phyloP scores from a whole-genome alignment of 2,329 filamentous ascomycete species.

The Xylaria digitata region DNA sequence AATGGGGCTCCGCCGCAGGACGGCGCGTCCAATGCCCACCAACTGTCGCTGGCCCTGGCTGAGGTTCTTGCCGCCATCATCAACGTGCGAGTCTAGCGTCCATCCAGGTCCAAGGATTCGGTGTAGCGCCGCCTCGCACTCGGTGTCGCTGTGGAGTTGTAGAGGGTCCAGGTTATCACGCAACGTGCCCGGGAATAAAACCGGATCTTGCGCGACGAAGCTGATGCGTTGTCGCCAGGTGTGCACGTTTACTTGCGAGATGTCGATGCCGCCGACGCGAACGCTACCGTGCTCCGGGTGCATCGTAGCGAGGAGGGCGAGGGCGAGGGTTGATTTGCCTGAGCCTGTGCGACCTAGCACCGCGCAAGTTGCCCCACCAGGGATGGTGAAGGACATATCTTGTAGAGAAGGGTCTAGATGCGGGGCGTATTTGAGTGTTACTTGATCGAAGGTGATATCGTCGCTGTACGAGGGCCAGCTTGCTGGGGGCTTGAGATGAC shows the following conservation, averaged over 20 bases:
- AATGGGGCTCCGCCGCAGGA: conserved; percentile 69
- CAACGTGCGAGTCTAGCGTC: conserved; percentile 62
- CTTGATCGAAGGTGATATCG: conserved; percentile 79
- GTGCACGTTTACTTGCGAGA: conserved; percentile 65
- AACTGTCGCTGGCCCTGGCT: conserved; percentile 73
- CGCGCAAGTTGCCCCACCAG: conserved; percentile 69
- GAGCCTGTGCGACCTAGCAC: conserved; percentile 87
- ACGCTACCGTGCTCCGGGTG: conserved; percentile 63
- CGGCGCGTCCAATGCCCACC: conserved; percentile 68
- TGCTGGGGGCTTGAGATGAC: conserved; percentile 75
- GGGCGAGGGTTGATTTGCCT: conserved; percentile 82
- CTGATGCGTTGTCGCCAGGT: conserved; percentile 67
- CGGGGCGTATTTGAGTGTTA: conserved; percentile 83
- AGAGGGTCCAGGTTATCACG: conserved; percentile 77
- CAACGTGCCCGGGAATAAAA: conserved; percentile 68
- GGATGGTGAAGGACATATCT: conserved; percentile 77
- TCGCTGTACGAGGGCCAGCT: conserved; percentile 80
- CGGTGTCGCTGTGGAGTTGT: conserved; percentile 64
- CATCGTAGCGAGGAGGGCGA: conserved; percentile 68
- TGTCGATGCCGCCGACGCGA: conserved; percentile 64
- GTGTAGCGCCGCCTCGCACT: conserved; percentile 63
- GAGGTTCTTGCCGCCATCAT: conserved; percentile 70
- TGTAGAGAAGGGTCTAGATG: conserved; percentile 78
- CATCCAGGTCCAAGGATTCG: conserved; percentile 68
- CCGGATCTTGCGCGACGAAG: conserved; percentile 73